Base-by-base conservation (phyloP, 1,139 yeast genomes). In the Hemisphaericaspora xylofermentans region DNA sequence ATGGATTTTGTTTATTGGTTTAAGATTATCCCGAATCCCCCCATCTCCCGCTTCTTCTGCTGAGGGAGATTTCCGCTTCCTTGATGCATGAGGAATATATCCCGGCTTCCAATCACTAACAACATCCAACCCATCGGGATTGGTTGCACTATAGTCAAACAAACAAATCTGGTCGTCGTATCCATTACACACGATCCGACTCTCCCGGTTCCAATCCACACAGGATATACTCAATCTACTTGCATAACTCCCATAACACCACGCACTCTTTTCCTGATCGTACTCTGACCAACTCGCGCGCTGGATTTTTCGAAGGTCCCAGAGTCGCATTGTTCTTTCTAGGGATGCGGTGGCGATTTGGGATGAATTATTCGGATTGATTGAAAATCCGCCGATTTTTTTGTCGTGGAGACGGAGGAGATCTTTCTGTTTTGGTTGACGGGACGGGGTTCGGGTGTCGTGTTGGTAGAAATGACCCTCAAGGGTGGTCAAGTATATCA, bases 291-390 rank as follows among this genome's bases (percentile, higher is more conserved):
- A 66, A 16, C 77, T 68, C 4, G 63, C 57, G n/a, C 67, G 64
- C 19, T 47, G 50, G 3, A 71, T 55, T 39, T 74, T 76, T 42
- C 97, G 67, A 33, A 89, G 62, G 60, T 93, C 98, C 97, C 96
- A 93, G 1, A 93, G 61, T 47, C 86, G 77, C 60, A 93, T 58
- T 0, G 93, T 77, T 49, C 98, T 69, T 57, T 93, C 98, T 38
- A 93, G 70, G 0, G 97, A 89, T 0, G 91, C 95, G 0, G 96
- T 84, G 3, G 93, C 94, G 3, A 89, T 72, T 49, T 85, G 86
- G 46, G 77, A 66, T 1, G 63, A 56, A 2, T 49, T 46, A 31
- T 68, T 64, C 1, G 98, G 98, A 53, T 88, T 88, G 17, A 88
- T 76, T 1, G 84, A 61, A 60, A 93, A 86, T 1, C 94, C 88